Percentiles rank a stretch among this genome's conserved stretches.
phyloP scores from a whole-genome alignment of 805 yeast genomes.

The Pichia manshurica region DNA sequence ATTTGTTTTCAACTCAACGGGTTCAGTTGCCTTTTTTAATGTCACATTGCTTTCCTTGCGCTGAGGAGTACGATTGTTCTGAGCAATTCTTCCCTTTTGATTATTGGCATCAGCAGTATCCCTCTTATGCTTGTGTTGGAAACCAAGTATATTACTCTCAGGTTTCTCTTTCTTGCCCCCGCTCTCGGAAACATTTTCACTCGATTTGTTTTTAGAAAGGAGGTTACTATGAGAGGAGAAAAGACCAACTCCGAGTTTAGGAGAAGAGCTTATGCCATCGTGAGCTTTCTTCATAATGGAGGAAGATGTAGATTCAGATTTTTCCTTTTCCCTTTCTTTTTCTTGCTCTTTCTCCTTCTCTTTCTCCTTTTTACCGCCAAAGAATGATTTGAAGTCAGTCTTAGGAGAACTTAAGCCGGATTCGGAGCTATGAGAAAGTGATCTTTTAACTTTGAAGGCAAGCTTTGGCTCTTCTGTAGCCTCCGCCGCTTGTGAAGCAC shows the following conservation, averaged over 20 bases:
- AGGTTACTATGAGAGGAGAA: constrained; percentile 1
- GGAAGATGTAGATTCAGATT: not conserved
- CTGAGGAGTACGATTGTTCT: not conserved
- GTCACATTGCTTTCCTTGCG: not conserved
- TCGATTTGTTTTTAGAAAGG: constrained; percentile 7
- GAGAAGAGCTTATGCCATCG: constrained; percentile 4
- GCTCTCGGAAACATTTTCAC: constrained; percentile 4
- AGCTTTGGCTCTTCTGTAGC: constrained; percentile 4
- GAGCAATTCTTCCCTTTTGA: not conserved
- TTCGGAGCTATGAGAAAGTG: constrained; percentile 9
- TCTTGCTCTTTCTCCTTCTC: constrained; percentile 3
- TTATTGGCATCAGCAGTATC: not conserved
- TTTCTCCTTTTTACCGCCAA: constrained; percentile 13
- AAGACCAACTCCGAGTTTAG: constrained; percentile 10
- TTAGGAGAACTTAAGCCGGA: constrained; percentile 9
- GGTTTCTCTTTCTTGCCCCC: not conserved
- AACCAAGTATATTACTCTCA: not conserved
- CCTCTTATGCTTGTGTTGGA: not conserved
- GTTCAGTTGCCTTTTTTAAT: not conserved
- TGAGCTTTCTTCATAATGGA: not conserved
- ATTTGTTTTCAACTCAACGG: not conserved
- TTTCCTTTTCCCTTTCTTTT: constrained; percentile 3
- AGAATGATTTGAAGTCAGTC: constrained; percentile 13
- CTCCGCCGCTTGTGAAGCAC: not conserved
- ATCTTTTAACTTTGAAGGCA: constrained; percentile 7